phyloP scores from a whole-genome alignment of 805 yeast species.

The Schizosaccharomyces pombe region DNA sequence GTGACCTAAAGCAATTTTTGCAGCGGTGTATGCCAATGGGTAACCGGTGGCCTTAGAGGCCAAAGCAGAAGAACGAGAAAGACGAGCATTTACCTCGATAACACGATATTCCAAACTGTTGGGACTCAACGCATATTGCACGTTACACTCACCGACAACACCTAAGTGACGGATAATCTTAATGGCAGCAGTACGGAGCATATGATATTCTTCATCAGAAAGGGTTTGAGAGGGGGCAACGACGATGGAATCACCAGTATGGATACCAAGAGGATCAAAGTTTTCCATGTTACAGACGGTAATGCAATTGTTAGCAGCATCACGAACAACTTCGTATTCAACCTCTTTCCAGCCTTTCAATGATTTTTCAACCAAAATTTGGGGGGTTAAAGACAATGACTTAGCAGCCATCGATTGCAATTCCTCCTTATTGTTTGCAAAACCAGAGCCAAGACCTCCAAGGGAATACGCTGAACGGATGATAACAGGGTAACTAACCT shows the following conservation, averaged over 20 bases:
- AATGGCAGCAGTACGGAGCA: constrained; percentile 93
- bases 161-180: constrained; percentile 92
- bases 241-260: constrained; percentile 96
- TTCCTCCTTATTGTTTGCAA: constrained; percentile 65
- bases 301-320: constrained; percentile 88
- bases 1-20: constrained; percentile 79
- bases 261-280: constrained; percentile 94
- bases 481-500: constrained; percentile 83
- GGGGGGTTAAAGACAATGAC: constrained; percentile 76
- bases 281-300: constrained; percentile 99
- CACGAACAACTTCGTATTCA: constrained; percentile 96
- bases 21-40: constrained; percentile 95
- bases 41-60: constrained; percentile 98
- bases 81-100: constrained; percentile 92
- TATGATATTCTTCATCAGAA: constrained; percentile 89
- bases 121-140: constrained; percentile 90
- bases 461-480: constrained; percentile 93
- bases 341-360: constrained; percentile 98
- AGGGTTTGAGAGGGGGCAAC: constrained; percentile 97
- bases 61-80: constrained; percentile 93
- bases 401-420: constrained; percentile 71
- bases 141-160: constrained; percentile 97
- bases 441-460: constrained; percentile 96
- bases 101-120: constrained; percentile 84
- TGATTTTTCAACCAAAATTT: constrained; percentile 71